phyloP scores from a whole-genome alignment of 768 basidiomycete species.

The Coprinopsis cinerea region DNA sequence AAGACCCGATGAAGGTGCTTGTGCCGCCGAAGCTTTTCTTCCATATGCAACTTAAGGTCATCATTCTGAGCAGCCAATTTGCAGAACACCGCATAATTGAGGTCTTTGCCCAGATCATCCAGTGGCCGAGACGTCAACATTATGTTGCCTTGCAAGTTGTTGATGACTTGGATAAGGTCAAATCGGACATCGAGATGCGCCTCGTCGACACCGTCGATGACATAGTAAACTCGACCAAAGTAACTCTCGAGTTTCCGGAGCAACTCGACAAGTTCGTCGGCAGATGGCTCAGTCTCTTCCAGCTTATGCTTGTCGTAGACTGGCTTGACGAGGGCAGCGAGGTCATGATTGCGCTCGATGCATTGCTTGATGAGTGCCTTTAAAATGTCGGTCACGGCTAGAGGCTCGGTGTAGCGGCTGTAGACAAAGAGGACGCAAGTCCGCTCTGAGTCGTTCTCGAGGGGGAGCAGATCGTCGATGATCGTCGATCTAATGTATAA shows the following conservation, averaged over 20 bases:
- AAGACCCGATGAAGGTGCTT: too few species aligned
- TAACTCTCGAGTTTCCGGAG: not conserved
- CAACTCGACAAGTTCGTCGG: not conserved
- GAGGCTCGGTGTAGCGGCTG: not conserved
- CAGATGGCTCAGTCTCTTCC: not conserved
- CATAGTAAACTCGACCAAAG: not conserved
- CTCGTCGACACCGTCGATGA: conserved; percentile 5
- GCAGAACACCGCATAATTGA: not conserved
- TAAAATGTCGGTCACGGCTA: not conserved
- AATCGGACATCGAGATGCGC: not conserved
- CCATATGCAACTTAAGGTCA: not conserved
- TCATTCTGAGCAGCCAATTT: not conserved
- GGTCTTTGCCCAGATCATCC: not conserved
- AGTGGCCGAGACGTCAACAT: conserved; percentile 4
- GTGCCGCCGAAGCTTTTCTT: not conserved
- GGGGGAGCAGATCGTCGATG: not conserved
- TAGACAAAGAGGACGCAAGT: not conserved
- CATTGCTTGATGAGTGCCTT: not conserved
- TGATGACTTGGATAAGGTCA: not conserved
- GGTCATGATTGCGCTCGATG: not conserved
- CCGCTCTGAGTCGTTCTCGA: too few species aligned
- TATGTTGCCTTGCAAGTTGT: not conserved
- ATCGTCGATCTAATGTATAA: not conserved
- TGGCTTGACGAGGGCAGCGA: not conserved
- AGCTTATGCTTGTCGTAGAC: not conserved